Percentiles rank a stretch among this genome's conserved stretches.
Conservation (phyloP, 2,329 filamentous ascomycete genomes). For the Fusarium sp. region DNA sequence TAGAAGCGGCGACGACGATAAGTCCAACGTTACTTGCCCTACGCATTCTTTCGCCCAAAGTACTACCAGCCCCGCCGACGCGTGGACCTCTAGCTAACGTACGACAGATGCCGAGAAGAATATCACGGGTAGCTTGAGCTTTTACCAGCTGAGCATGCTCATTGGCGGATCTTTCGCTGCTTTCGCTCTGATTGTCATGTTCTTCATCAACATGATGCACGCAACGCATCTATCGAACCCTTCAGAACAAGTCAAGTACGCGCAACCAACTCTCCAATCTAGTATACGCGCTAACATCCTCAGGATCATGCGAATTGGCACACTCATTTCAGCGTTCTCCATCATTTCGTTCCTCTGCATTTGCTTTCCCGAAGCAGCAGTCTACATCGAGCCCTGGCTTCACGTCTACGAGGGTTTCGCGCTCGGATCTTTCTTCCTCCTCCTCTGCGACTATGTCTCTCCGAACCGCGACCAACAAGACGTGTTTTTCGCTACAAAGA, state of each 20-base stretch:
- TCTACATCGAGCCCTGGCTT: constrained; percentile 34
- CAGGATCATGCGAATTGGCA: constrained; percentile 33
- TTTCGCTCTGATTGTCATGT: constrained; percentile 22
- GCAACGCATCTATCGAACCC: constrained; percentile 34
- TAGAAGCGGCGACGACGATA: not conserved
- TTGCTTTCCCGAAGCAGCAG: constrained; percentile 6
- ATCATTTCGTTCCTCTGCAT: constrained; percentile 31
- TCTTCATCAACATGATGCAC: constrained; percentile 24
- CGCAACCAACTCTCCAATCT: accelerated
- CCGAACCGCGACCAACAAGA: constrained; percentile 26
- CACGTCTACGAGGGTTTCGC: constrained; percentile 30
- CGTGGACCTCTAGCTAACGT: not conserved
- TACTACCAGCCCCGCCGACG: not conserved
- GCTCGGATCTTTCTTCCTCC: constrained; percentile 31
- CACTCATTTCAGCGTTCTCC: constrained; percentile 25
- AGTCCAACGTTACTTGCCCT: not conserved
- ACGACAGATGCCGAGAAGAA: constrained; percentile 16
- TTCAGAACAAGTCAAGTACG: constrained; percentile 36
- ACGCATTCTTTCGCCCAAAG: constrained; percentile 11
- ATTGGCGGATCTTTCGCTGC: constrained; percentile 31
- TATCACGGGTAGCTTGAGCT: constrained; percentile 6
- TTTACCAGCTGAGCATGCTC: constrained; percentile 31
- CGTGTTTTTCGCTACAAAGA: constrained; percentile 34
- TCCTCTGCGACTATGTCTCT: constrained; percentile 36
- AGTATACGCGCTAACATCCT: not conserved